These are phyloP conservation scores for Astraeus odoratus DNA, from an alignment of 768 basidiomycete genomes.

Conservation along the genomic window DNA sequence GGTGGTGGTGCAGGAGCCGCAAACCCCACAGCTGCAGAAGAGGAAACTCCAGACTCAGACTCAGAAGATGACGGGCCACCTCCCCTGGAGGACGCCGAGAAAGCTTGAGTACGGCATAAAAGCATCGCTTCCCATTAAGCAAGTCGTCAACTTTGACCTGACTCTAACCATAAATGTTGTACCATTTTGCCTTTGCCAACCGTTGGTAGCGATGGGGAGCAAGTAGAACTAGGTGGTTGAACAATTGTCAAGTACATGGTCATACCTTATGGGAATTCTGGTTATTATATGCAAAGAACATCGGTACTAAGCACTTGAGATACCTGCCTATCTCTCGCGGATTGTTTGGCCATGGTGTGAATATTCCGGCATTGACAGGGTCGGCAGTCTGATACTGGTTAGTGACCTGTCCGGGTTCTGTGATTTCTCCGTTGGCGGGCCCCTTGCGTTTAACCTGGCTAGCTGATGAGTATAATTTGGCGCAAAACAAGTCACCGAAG, in stretches of 20 bases:
- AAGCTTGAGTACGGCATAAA: slow-evolving; percentile 9
- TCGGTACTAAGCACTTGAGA: too few species aligned
- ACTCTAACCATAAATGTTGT: too few species aligned
- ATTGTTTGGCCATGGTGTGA: neutral
- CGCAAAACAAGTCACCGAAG: neutral
- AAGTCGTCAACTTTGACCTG: too few species aligned
- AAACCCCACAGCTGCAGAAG: neutral
- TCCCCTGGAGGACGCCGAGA: slow-evolving; percentile 67
- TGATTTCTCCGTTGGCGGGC: neutral
- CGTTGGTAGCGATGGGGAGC: too few species aligned
- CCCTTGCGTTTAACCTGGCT: neutral
- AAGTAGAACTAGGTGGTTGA: too few species aligned
- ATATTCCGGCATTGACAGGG: neutral
- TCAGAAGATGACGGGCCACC: slow-evolving; percentile 62
- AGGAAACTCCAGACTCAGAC: slow-evolving; percentile 30
- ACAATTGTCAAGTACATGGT: too few species aligned
- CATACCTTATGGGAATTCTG: too few species aligned
- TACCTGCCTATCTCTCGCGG: too few species aligned
- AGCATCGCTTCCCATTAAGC: neutral
- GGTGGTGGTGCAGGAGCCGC: neutral
- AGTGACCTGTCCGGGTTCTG: neutral
- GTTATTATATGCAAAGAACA: too few species aligned
- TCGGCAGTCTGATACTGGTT: neutral
- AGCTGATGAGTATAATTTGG: neutral
- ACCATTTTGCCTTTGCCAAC: too few species aligned